Conservation (phyloP, 2,329 filamentous ascomycete species). For the Nectriaceae sp. region DNA sequence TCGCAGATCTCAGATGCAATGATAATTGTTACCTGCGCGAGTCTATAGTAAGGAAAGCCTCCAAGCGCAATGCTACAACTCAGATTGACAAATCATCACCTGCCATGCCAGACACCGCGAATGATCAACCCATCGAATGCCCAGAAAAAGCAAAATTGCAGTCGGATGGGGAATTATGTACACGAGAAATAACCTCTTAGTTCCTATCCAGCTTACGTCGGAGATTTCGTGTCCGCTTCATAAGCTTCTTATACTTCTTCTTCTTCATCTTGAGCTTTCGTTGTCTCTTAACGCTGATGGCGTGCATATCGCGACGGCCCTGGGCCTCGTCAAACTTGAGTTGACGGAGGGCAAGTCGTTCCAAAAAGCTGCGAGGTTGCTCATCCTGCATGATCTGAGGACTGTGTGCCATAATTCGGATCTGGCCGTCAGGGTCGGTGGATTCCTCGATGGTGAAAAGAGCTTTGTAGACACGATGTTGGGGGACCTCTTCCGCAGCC, state of each 20-base stretch:
- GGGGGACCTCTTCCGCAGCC: constrained; percentile 39
- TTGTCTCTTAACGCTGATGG: constrained; percentile 90
- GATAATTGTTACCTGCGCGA: constrained; percentile 36
- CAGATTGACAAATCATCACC: constrained; percentile 27
- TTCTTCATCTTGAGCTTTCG: constrained; percentile 99
- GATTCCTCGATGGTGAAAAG: constrained; percentile 70
- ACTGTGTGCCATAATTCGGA: constrained; percentile 62
- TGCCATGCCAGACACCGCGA: constrained; percentile 34
- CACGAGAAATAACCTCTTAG: constrained; percentile 37
- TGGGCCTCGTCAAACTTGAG: constrained; percentile 58
- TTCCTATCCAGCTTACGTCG: constrained; percentile 79
- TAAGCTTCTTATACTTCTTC: constrained; percentile 99
- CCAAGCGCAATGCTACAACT: constrained; percentile 32
- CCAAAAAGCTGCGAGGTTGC: constrained; percentile 60
- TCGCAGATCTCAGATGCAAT: constrained; percentile 16
- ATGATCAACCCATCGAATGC: constrained; percentile 28
- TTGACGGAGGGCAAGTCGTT: constrained; percentile 69
- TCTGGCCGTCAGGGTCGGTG: constrained; percentile 58
- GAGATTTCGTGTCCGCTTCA: constrained; percentile 86
- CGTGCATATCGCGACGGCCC: constrained; percentile 63
- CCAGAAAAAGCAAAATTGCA: constrained; percentile 23
- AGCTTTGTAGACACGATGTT: constrained; percentile 62
- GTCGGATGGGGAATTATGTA: constrained; percentile 26
- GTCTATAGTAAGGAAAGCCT: constrained; percentile 35
- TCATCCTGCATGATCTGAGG: constrained; percentile 56